Evolutionary conservation across 2,329 filamentous ascomycete genomes (phyloP), one percentile per base, ranked within the genome.

Genomic region (Monosporascus sp.): DNA sequence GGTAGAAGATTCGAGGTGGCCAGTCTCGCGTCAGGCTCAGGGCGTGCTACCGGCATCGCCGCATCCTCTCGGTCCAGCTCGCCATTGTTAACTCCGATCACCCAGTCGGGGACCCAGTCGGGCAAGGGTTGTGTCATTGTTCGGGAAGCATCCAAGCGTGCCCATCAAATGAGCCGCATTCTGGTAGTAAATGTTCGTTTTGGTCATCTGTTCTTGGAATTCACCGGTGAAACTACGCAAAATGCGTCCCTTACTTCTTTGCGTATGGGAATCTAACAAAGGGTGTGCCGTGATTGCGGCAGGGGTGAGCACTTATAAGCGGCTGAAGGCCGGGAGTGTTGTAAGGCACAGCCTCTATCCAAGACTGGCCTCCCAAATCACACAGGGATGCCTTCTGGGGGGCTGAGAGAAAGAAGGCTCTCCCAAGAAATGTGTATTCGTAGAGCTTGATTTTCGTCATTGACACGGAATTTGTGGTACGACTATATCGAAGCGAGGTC

Each of bases 91-190:
- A 44, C 37, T 25, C 47, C 44, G 18, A 50, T 48, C 5, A 20
- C 41, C 57, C 59, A 61, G 39, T 60, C 57, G 27, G 59, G 59
- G 5, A 56, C 37, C 57, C 57, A 60, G n/a, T 57, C 55, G 25
- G 56, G 45, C 11, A 45, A 45, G 9, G 20, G 17, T 14, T 27
- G 43, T 9, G 18, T 39, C 18, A 24, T n/a, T 20, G 25, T 27
- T 25, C 25, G 43, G 22, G 38, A 39, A 39, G 18, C 17, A 17
- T 39, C 38, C 18, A 39, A 39, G 15, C 18, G 17, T 17, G 6
- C 7, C 15, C 38, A 11, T 39, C 18, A 17, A 39, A 18, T 44
- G 11, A 24, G 31, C 24, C 24, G 11, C 24, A 31, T n/a, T 27
- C 5, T 8, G 17, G 38, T 18, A 18, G 17, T 18, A 17, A 39